These are phyloP conservation scores for Rosa chinensis DNA, from an alignment of 306 rosid species.

Conservation along the genomic window DNA sequence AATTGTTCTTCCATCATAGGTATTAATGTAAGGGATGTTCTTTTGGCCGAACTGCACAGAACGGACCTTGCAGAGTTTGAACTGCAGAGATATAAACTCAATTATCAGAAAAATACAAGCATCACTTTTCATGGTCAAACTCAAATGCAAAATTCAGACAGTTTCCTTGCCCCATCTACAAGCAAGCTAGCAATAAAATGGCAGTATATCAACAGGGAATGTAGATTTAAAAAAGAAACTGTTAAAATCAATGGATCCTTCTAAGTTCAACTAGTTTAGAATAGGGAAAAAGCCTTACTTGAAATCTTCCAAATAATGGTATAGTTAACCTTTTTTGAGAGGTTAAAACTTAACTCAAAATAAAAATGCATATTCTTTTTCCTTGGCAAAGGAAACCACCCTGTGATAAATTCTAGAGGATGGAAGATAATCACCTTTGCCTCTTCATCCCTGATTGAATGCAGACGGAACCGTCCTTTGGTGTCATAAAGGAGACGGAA, in stretches of 20 bases:
- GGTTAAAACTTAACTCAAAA: no score
- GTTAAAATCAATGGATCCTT: not conserved
- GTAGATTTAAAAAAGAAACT: not conserved
- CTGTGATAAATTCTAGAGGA: not conserved
- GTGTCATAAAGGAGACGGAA: conserved; percentile 88
- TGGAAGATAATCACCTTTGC: conserved; percentile 48
- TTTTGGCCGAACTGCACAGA: conserved; percentile 81
- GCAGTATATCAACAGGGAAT: not conserved
- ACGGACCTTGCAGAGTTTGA: conserved; percentile 79
- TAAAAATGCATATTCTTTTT: not conserved
- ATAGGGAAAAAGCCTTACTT: not conserved
- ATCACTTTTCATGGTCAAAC: not conserved
- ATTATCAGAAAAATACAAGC: not conserved
- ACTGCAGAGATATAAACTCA: conserved; percentile 39
- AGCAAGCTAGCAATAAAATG: not conserved
- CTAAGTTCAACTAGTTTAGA: not conserved
- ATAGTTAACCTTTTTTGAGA: no score
- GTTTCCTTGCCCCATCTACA: not conserved
- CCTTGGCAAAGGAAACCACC: not conserved
- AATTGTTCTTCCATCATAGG: conserved; percentile 77
- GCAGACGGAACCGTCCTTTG: conserved; percentile 79
- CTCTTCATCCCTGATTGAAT: conserved; percentile 77
- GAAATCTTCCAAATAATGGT: not conserved
- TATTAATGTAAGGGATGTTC: conserved; percentile 77
- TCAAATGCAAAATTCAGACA: not conserved